These are phyloP conservation scores for Aspergillus glaucus DNA, from an alignment of 2,329 filamentous ascomycete genomes.

Conservation along the genomic window DNA sequence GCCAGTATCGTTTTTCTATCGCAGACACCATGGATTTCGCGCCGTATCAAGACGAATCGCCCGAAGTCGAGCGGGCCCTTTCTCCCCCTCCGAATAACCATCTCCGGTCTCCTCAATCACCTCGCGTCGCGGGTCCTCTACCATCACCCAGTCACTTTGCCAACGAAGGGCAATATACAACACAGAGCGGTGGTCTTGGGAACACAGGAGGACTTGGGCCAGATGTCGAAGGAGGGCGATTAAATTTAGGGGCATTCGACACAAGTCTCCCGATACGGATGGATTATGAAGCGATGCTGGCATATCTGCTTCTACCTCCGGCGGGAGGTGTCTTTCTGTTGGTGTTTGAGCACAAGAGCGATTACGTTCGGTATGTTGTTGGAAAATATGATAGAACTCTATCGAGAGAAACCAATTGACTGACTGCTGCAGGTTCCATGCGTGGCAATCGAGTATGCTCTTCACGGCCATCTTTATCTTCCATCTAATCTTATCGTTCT, in stretches of 20 bases:
- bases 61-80: constrained; percentile 73
- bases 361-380: constrained; percentile 73
- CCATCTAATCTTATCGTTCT: constrained; percentile 84
- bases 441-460: constrained; percentile 84
- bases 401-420: background rate
- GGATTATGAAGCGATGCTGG: constrained; percentile 84
- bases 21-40: constrained; percentile 73
- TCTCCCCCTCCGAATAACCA: constrained; percentile 59
- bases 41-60: constrained; percentile 88
- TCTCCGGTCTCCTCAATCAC: constrained; percentile 46
- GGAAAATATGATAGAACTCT: background rate
- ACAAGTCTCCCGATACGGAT: constrained; percentile 81
- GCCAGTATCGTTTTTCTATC: background rate
- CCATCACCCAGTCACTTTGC: constrained; percentile 36
- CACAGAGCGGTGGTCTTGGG: constrained; percentile 26
- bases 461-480: constrained; percentile 68
- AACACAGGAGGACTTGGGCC: constrained; percentile 32
- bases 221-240: constrained; percentile 47
- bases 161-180: constrained; percentile 19
- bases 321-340: constrained; percentile 78
- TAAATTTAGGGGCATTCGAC: constrained; percentile 73
- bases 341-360: constrained; percentile 85
- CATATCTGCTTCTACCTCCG: constrained; percentile 80
- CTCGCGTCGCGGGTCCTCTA: constrained; percentile 39
- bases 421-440: constrained; percentile 65